These are phyloP conservation scores for Inga oerstediana DNA, from an alignment of 306 rosid species.

Conservation along the genomic window DNA sequence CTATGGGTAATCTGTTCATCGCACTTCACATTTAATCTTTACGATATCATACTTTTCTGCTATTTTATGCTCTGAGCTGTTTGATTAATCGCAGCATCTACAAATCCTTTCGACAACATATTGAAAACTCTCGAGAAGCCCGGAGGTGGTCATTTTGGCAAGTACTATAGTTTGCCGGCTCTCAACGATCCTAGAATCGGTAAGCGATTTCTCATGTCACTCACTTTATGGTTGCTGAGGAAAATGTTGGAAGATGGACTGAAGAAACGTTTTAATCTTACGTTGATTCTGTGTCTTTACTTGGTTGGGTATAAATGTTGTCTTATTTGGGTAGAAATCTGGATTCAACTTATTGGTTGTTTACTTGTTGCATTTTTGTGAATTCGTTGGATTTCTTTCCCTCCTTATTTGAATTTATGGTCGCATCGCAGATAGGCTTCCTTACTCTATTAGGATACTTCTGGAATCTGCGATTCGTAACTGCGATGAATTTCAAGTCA, in stretches of 20 bases:
- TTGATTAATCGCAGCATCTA: conserved; percentile 41
- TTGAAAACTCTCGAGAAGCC: conserved; percentile 79
- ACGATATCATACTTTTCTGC: neutral
- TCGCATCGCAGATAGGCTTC: conserved; percentile 69
- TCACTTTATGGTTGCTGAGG: conserved; percentile 29
- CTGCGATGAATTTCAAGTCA: conserved; percentile 94
- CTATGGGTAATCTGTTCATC: conserved; percentile 45
- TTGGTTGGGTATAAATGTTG: neutral
- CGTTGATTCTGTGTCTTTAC: neutral
- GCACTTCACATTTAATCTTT: neutral
- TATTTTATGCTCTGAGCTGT: neutral
- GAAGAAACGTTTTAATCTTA: neutral
- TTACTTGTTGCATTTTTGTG: neutral
- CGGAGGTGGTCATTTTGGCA: conserved; percentile 86
- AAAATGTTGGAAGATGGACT: conserved; percentile 7
- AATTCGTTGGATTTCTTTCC: neutral
- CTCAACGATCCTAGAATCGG: conserved; percentile 92
- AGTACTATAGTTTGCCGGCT: conserved; percentile 87
- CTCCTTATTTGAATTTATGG: conserved; percentile 8
- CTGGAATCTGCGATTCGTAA: conserved; percentile 96
- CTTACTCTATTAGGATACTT: conserved; percentile 89
- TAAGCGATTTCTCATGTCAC: conserved; percentile 34
- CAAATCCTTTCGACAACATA: conserved; percentile 68
- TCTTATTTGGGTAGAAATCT: conserved; percentile 19
- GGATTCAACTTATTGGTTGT: conserved; percentile 7